A percentile compares a stretch with the other conserved stretches of the same genome.
Conservation (phyloP, 1,284 basidiomycete species). For the Naganishia sp. region DNA sequence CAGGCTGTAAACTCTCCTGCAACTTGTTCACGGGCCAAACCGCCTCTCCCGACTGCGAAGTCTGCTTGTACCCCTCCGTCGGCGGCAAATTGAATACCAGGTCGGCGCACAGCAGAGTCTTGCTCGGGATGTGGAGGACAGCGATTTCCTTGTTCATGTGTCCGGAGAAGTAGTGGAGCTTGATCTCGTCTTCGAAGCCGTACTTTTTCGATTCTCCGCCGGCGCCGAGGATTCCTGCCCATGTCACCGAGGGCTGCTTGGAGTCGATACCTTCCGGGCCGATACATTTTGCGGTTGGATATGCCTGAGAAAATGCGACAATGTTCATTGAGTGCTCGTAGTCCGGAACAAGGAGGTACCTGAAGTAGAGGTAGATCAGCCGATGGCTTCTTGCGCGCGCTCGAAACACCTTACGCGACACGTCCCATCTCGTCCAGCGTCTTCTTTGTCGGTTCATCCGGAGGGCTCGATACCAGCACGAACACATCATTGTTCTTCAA, state of each 20-base stretch:
- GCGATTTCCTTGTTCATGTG: slow-evolving; percentile 85
- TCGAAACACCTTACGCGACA: slow-evolving; percentile 62
- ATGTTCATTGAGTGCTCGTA: slow-evolving; percentile 57
- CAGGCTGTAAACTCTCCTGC: slow-evolving; percentile 59
- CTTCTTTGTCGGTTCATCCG: slow-evolving; percentile 69
- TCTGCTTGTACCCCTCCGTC: slow-evolving; percentile 71
- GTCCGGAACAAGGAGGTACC: slow-evolving; percentile 57
- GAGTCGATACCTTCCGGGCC: slow-evolving; percentile 54
- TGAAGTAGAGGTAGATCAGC: slow-evolving; percentile 15
- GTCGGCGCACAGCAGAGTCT: slow-evolving; percentile 82
- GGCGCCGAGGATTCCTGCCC: slow-evolving; percentile 50
- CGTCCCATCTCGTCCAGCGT: slow-evolving; percentile 73
- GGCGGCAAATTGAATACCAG: slow-evolving; percentile 85
- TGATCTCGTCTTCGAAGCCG: slow-evolving; percentile 74
- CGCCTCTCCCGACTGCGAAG: slow-evolving; percentile 58
- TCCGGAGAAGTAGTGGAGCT: slow-evolving; percentile 70
- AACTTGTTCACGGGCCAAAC: slow-evolving; percentile 52
- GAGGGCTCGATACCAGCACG: slow-evolving; percentile 80
- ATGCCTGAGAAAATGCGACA: slow-evolving; percentile 59
- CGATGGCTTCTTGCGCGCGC: neutral
- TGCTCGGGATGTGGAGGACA: slow-evolving; percentile 76
- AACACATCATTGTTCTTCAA: slow-evolving; percentile 72
- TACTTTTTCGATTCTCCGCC: slow-evolving; percentile 58
- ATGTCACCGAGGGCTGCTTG: slow-evolving; percentile 54
- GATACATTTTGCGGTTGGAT: slow-evolving; percentile 69